phyloP scores from a whole-genome alignment of 148 eudicot genomes.

The Heliosperma pusillum region DNA sequence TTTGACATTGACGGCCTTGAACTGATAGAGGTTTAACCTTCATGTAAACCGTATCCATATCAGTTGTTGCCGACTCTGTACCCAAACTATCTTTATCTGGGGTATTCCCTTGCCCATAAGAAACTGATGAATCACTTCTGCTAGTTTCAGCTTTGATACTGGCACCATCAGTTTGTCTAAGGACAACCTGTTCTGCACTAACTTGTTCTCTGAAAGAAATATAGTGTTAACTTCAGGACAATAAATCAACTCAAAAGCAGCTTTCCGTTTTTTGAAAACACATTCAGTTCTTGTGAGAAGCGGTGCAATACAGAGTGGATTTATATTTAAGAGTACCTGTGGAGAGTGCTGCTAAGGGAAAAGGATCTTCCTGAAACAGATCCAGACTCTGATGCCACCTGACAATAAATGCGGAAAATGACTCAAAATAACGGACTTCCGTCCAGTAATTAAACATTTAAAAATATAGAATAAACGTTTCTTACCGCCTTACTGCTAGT shows the following conservation, averaged over 20 bases:
- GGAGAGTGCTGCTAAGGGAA: conserved; percentile 23
- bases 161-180: conserved; percentile 27
- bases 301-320: conserved; percentile 7
- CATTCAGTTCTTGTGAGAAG: not conserved
- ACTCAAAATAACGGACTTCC: conserved; percentile 13
- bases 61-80: conserved; percentile 46
- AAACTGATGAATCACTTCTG: conserved; percentile 36
- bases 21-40: conserved; percentile 43
- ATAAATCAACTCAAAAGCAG: not conserved
- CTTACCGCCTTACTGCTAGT: conserved; percentile 45
- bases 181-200: conserved; percentile 23
- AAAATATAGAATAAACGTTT: not conserved
- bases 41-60: conserved; percentile 40
- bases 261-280: not conserved
- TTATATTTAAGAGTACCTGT: conserved; percentile 38
- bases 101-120: conserved; percentile 37
- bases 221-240: not conserved
- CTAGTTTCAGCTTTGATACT: conserved; percentile 38
- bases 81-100: conserved; percentile 36
- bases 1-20: conserved; percentile 64
- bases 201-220: conserved; percentile 47
- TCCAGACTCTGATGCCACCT: conserved; percentile 44
- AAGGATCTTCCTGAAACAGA: conserved; percentile 35
- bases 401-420: conserved; percentile 22
- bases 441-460: not conserved